Evolutionary conservation across 208 protist species (phyloP), one percentile per base, ranked within the genome.

Genomic region (Leishmania aethiopica): DNA sequence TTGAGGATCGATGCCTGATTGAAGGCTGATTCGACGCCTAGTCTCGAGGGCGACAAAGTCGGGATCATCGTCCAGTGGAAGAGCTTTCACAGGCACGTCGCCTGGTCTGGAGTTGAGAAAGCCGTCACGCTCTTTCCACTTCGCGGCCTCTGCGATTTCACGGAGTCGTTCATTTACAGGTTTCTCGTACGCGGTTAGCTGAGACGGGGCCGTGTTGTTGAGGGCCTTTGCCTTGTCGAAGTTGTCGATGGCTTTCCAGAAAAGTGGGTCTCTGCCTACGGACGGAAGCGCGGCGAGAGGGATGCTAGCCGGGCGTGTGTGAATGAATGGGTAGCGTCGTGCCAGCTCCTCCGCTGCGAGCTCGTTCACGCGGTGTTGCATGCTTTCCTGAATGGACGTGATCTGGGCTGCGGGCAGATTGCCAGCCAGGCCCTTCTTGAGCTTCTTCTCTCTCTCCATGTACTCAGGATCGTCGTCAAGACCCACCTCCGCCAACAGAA

Each of bases 351-450:
- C 83, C 0, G 77, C 84, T 5, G 90, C 91, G 6, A 96, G 81
- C 6, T 89, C 79, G 80, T 96, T 83, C 4, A 88, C 88, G 49
- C 85, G 88, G 3, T 87, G 75, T 37, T 94, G 85, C 82, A 93
- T 84, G 64, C 83, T 79, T 8, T 82, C 60, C 45, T 85, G 57
- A 1, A 92, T 7, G 0, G 37, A 82, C 0, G 72, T 49, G 42
- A 93, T 76, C 10, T 75, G 57, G 0, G 10, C 53, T 0, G 55
- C 32, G 11, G 64, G 25, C 5, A 70, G 51, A 1, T 85, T 42
- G 6, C n/a, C 62, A 0, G 35, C 57, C 67, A 80, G 84, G 19
- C 78, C 77, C 15, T 47, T 70, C 22, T 69, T 59, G 22, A 92
- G 70, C 19, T 83, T 55, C 0, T 66, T 55, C 73, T 94, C 88